Conservation (phyloP, 78 protist species). For the Mantamonas sphyraenae region DNA sequence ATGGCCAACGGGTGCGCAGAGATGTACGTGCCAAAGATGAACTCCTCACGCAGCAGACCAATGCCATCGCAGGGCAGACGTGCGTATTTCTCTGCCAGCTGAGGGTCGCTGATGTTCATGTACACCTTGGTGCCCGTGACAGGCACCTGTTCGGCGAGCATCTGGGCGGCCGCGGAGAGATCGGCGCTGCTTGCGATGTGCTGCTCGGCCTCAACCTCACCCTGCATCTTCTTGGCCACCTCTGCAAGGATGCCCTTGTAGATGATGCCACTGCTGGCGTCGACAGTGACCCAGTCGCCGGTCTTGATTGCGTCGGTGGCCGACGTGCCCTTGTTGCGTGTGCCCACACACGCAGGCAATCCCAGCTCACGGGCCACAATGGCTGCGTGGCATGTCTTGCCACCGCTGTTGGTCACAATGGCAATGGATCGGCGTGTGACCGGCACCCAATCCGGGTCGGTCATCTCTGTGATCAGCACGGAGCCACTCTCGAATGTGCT, state of each 20-base stretch:
- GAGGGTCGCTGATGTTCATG: no score
- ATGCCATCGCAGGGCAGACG: background rate
- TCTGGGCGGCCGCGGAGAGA: no score
- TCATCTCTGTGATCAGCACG: slow-evolving; percentile 5
- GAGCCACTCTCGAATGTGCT: background rate
- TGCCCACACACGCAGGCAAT: background rate
- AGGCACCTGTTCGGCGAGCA: no score
- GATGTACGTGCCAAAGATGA: slow-evolving; percentile 1
- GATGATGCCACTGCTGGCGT: no score
- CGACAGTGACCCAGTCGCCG: no score
- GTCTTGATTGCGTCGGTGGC: background rate
- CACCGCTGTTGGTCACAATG: slow-evolving; percentile 11
- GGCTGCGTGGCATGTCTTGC: slow-evolving; percentile 17
- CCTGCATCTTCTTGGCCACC: no score
- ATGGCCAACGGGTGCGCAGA: background rate
- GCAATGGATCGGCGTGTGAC: background rate
- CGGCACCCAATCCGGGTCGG: slow-evolving; percentile 22
- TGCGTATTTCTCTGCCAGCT: no score
- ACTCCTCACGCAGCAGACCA: background rate
- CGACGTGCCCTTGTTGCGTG: background rate
- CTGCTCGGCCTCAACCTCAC: no score
- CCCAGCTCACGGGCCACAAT: slow-evolving; percentile 11
- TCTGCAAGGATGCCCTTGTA: no score
- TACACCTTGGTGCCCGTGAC: no score
- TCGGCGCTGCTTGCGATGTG: no score